Evolutionary conservation across 805 yeast species (phyloP).

Genomic region (Nakazawaea ishiwadae): DNA sequence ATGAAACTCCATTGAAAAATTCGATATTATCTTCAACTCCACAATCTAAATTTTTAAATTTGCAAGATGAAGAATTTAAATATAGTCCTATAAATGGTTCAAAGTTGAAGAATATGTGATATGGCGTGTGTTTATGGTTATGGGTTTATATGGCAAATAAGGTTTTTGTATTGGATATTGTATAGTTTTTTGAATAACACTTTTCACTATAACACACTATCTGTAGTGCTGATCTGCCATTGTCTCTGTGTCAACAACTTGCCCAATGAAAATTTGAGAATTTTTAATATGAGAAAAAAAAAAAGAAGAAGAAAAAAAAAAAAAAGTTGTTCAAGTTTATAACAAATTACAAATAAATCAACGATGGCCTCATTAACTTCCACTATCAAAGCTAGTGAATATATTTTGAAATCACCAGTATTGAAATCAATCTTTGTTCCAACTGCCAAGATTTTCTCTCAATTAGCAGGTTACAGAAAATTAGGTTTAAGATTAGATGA

Average conservation of each 20-base stretch:
- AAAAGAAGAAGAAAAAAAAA: no score
- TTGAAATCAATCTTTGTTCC: slow-evolving; percentile 77
- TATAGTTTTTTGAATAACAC: neutral
- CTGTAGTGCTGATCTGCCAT: no score
- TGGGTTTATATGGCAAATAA: no score
- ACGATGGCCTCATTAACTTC: slow-evolving; percentile 58
- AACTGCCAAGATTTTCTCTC: slow-evolving; percentile 66
- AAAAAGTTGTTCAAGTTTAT: no score
- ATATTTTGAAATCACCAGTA: slow-evolving; percentile 73
- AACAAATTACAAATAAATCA: no score
- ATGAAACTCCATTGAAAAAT: slow-evolving; percentile 3
- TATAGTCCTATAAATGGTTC: slow-evolving; percentile 5
- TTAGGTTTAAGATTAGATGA: slow-evolving; percentile 92
- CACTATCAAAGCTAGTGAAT: slow-evolving; percentile 71
- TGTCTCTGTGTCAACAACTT: neutral
- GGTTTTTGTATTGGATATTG: neutral
- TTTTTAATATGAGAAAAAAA: neutral
- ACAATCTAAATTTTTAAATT: slow-evolving; percentile 3
- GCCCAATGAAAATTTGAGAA: neutral
- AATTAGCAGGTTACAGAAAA: slow-evolving; percentile 88
- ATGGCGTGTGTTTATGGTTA: no score
- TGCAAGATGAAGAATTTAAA: slow-evolving; percentile 2
- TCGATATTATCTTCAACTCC: neutral
- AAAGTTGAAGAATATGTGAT: slow-evolving; percentile 2
- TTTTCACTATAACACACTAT: neutral